A percentile compares a stretch with the other conserved stretches of the same genome.
Evolutionary conservation across 2,329 filamentous ascomycete species (phyloP).

Genomic region (Botrytis paeoniae): DNA sequence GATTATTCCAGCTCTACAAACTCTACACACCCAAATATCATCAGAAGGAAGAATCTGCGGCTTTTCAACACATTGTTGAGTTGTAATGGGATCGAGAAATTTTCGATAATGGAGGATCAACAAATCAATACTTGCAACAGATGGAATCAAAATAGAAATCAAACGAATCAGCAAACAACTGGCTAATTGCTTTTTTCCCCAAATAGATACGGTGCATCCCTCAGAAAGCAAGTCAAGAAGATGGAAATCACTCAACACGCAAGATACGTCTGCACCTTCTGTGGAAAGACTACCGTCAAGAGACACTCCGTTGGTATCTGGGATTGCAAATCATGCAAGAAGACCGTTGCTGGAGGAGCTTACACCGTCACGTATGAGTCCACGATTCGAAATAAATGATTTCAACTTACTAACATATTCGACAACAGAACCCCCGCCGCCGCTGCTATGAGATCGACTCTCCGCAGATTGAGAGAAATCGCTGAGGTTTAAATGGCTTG

Average conservation of each 20-base stretch:
- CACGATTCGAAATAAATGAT: background rate
- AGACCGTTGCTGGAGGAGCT: slow-evolving; percentile 89
- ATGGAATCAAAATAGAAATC: background rate
- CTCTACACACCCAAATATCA: slow-evolving; percentile 2
- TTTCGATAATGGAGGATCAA: background rate
- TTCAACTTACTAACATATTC: slow-evolving; percentile 1
- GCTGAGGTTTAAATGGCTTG: slow-evolving; percentile 74
- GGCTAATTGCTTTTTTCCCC: slow-evolving; percentile 27
- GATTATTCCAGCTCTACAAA: slow-evolving; percentile 32
- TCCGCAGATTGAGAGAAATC: slow-evolving; percentile 96
- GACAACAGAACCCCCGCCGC: slow-evolving; percentile 76
- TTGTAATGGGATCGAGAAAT: background rate
- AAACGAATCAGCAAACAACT: slow-evolving; percentile 8
- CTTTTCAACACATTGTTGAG: background rate
- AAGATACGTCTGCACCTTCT: slow-evolving; percentile 97
- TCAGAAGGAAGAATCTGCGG: background rate
- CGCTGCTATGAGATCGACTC: slow-evolving; percentile 90
- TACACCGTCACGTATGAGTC: slow-evolving; percentile 87
- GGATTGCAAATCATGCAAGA: slow-evolving; percentile 94
- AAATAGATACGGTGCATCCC: slow-evolving; percentile 91
- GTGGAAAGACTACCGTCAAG: slow-evolving; percentile 93
- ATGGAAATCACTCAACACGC: slow-evolving; percentile 99
- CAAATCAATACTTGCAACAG: background rate
- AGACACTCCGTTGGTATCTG: slow-evolving; percentile 91
- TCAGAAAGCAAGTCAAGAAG: slow-evolving; percentile 99